Base-by-base conservation (phyloP, 148 eudicot species). In the Cornus controversa region DNA sequence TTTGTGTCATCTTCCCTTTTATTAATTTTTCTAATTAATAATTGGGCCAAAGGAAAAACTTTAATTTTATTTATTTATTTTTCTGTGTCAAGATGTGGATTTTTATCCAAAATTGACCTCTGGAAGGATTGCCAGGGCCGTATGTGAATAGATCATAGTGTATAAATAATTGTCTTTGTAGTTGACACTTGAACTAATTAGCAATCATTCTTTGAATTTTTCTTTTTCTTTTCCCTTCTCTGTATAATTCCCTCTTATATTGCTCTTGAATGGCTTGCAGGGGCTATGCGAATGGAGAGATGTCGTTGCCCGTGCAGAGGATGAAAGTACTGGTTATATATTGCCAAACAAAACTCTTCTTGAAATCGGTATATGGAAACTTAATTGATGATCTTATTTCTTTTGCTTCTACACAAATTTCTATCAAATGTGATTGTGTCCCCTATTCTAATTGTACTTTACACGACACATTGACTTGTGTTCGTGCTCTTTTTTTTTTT, bases 241-340 rank as follows among this genome's bases (percentile, higher is more conserved):
- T 37, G 37, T 53, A 7, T 62, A 67, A 1, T 20, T 42, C 45
- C 67, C 57, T 50, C 57, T 13, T 76, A 27, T 57, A 11, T 66
- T 1, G 6, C 29, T 50, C 29, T 28, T 80, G 77, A 29, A 70
- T 84, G 80, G 42, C 29, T 50, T 87, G 73, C 84, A 95, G 99
- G 99, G 94, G 70, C 95, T 96, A 27, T 90, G 81, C 83, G 94
- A 91, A 54, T 96, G 99, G 99, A 92, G 99, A 84, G 99, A 96
- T 75, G 80, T 75, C 69, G 84, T 92, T 82, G 99, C 98, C 63
- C 98, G 99, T 77, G 82, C 91, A 60, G 97, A 96, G 86, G 99
- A 96, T 89, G 99, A 96, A 84, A 96, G 99, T 86, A 96, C 99
- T 83, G 99, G 99, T 67, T 96, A 83, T 87, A 80, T 96, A 82